Evolutionary conservation across 2,329 filamentous ascomycete genomes (phyloP).

Genomic region (Rutstroemia sp.): DNA sequence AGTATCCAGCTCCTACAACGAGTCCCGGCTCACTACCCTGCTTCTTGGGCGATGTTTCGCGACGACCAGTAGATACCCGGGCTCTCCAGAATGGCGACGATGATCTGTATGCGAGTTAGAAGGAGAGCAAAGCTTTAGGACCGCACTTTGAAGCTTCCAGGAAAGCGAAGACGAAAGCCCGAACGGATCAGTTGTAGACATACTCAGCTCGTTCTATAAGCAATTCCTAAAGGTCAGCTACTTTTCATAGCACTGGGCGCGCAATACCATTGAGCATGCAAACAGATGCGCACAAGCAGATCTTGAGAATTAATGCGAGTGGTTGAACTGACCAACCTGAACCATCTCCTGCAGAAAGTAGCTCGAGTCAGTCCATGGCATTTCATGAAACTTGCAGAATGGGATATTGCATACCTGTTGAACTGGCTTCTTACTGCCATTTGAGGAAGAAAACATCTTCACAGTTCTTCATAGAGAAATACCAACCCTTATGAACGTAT

Average conservation of each 20-base stretch:
- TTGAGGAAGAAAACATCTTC: conserved; percentile 57
- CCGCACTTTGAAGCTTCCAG: conserved; percentile 2
- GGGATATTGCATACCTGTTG: conserved; percentile 53
- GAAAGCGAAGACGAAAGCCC: conserved; percentile 1
- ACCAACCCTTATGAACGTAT: background rate
- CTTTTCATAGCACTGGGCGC: background rate
- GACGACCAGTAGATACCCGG: conserved; percentile 48
- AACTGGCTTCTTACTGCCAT: conserved; percentile 59
- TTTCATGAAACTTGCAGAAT: conserved; percentile 3
- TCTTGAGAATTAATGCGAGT: conserved; percentile 9
- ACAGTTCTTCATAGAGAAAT: conserved; percentile 8
- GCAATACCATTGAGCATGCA: background rate
- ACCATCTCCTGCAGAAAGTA: conserved; percentile 78
- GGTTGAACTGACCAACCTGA: conserved; percentile 80
- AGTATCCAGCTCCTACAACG: conserved; percentile 91
- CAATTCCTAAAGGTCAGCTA: background rate
- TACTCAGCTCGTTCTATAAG: conserved; percentile 9
- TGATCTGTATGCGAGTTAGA: conserved; percentile 48
- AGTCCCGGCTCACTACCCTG: conserved; percentile 50
- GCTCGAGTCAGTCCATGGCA: conserved; percentile 7
- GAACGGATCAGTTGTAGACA: conserved; percentile 1
- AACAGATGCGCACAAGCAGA: background rate
- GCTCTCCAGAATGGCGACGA: conserved; percentile 83
- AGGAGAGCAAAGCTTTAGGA: background rate
- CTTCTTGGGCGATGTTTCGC: conserved; percentile 45